Conservation (phyloP, 176 grass and related monocot genomes). For the Musa itinerans region DNA sequence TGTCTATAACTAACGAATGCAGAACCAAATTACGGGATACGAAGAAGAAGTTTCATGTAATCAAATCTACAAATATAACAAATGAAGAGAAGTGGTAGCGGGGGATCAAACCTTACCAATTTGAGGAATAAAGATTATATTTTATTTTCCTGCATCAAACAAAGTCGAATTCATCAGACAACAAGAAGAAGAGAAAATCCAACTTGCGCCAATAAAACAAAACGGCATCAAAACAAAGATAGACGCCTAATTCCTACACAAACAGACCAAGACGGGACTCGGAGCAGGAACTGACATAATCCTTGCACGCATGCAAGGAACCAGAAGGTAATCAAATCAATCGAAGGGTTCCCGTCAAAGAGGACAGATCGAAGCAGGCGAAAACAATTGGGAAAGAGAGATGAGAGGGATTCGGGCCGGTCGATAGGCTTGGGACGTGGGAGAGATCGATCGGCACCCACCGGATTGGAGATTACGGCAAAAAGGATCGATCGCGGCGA, state of each 20-base stretch:
- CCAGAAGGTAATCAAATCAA: too few species aligned
- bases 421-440: not conserved
- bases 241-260: not conserved
- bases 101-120: not conserved
- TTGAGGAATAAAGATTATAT: not conserved
- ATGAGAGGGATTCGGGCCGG: not conserved
- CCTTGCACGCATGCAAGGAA: too few species aligned
- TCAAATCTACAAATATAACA: not conserved
- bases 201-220: not conserved
- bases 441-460: not conserved
- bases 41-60: not conserved
- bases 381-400: not conserved
- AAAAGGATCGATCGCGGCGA: not conserved
- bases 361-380: not conserved
- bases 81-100: not conserved
- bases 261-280: not conserved
- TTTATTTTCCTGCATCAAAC: not conserved
- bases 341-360: not conserved
- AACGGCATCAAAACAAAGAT: not conserved
- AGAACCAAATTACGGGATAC: not conserved
- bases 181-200: not conserved
- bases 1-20: slow-evolving; percentile 6
- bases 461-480: not conserved
- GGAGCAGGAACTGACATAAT: not conserved
- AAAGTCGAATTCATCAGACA: not conserved